Percentiles rank a stretch among this genome's conserved stretches.
These are phyloP conservation scores for Coemansia sp. DNA, from an alignment of 192 early-diverging fungal genomes.

Conservation along the genomic window DNA sequence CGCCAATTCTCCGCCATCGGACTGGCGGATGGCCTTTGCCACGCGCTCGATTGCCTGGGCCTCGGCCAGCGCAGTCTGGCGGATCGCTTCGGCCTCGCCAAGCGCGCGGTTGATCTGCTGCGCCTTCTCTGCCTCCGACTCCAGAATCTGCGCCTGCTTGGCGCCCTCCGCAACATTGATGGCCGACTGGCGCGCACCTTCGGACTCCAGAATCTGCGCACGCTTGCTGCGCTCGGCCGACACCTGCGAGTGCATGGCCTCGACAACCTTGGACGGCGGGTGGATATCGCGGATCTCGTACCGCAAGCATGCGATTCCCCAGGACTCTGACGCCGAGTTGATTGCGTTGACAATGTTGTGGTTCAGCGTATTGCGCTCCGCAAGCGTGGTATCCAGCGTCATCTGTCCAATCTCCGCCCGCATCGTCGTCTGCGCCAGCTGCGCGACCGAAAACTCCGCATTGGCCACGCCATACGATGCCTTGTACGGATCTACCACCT, in stretches of 20 bases:
- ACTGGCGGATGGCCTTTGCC: slow-evolving; percentile 70
- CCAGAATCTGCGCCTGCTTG: slow-evolving; percentile 89
- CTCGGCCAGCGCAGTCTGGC: slow-evolving; percentile 79
- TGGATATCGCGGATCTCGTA: slow-evolving; percentile 97
- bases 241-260: slow-evolving; percentile 97
- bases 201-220: slow-evolving; percentile 90
- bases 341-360: slow-evolving; percentile 93
- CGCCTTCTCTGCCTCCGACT: slow-evolving; percentile 89
- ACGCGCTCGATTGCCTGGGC: slow-evolving; percentile 80
- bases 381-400: slow-evolving; percentile 93
- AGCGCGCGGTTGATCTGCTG: slow-evolving; percentile 90
- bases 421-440: slow-evolving; percentile 99
- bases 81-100: slow-evolving; percentile 89
- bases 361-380: slow-evolving; percentile 92
- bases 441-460: slow-evolving; percentile 92
- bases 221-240: slow-evolving; percentile 95
- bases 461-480: slow-evolving; percentile 94
- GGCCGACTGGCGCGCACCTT: slow-evolving; percentile 84
- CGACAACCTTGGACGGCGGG: slow-evolving; percentile 91
- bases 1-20: slow-evolving; percentile 74
- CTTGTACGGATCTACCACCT: slow-evolving; percentile 90
- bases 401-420: slow-evolving; percentile 98
- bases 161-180: slow-evolving; percentile 97
- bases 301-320: slow-evolving; percentile 95
- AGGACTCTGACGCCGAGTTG: slow-evolving; percentile 88